A percentile compares a stretch with the other conserved stretches of the same genome.
phyloP scores from a whole-genome alignment of 495 filamentous ascomycete species.

The Talaromyces thailandensis region DNA sequence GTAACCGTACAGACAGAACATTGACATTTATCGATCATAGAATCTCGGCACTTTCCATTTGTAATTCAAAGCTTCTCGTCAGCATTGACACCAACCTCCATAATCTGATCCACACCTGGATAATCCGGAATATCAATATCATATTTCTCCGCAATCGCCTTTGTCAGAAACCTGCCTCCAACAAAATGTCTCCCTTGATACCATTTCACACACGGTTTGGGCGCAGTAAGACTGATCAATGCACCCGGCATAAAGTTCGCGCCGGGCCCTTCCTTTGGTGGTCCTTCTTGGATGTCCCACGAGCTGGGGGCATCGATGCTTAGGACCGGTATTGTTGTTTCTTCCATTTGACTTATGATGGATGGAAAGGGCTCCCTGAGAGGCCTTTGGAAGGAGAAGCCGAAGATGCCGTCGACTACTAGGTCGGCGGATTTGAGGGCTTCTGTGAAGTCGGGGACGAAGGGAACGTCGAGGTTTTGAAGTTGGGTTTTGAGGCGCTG shows the following conservation, averaged over 20 bases:
- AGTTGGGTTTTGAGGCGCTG: constrained; percentile 79
- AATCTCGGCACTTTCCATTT: background rate
- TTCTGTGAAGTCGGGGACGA: constrained; percentile 67
- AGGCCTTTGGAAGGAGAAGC: constrained; percentile 89
- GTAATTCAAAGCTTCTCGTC: constrained; percentile 45
- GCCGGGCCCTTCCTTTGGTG: constrained; percentile 68
- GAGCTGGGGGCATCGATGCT: constrained; percentile 88
- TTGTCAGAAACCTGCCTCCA: constrained; percentile 80
- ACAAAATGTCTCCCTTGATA: constrained; percentile 84
- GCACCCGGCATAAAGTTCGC: constrained; percentile 68
- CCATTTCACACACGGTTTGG: constrained; percentile 81
- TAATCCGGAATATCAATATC: constrained; percentile 75
- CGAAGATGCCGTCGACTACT: constrained; percentile 91
- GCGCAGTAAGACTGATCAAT: constrained; percentile 84
- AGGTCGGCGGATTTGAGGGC: constrained; percentile 63
- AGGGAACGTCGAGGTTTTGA: constrained; percentile 70
- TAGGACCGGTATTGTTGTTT: constrained; percentile 65
- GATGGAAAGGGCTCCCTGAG: constrained; percentile 82
- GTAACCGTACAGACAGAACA: background rate
- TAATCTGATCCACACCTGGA: constrained; percentile 79
- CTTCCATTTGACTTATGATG: constrained; percentile 68
- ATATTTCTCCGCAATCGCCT: constrained; percentile 77
- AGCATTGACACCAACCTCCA: constrained; percentile 56
- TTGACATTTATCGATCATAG: background rate
- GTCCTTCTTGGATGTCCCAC: constrained; percentile 86